These are phyloP conservation scores for Barbatosphaeria neglecta DNA, from an alignment of 495 filamentous ascomycete species.

Conservation along the genomic window DNA sequence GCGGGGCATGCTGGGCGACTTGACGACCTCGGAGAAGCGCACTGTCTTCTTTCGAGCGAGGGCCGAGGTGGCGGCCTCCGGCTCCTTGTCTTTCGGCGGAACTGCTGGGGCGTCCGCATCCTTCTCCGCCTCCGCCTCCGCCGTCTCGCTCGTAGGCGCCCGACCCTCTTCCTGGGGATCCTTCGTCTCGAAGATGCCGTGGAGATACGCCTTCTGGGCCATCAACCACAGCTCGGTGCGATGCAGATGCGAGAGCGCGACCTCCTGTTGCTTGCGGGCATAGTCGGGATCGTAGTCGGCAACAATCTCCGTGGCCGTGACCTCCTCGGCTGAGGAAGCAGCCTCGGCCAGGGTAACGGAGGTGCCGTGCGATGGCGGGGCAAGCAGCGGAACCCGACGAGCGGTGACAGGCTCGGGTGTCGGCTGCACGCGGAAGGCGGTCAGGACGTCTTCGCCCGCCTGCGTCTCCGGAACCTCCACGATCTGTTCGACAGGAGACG, in stretches of 20 bases:
- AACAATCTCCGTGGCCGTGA: conserved; percentile 40
- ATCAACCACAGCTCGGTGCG: conserved; percentile 72
- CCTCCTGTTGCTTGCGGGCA: conserved; percentile 50
- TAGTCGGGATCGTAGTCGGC: conserved; percentile 63
- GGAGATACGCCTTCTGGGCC: conserved; percentile 66
- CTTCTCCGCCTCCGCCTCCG: conserved; percentile 13
- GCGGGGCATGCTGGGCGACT: conserved; percentile 33
- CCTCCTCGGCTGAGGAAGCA: conserved; percentile 26
- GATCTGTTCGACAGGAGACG: conserved; percentile 52
- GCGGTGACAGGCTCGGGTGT: conserved; percentile 22
- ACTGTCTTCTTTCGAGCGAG: conserved; percentile 54
- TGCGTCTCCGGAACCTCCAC: conserved; percentile 45
- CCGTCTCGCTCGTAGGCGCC: conserved; percentile 5
- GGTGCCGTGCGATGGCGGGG: conserved; percentile 21
- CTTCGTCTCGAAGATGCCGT: conserved; percentile 50
- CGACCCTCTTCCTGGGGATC: conserved; percentile 14
- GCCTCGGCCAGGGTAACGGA: conserved; percentile 15
- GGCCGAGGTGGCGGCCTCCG: conserved; percentile 26
- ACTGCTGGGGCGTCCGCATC: conserved; percentile 10
- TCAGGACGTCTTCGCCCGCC: conserved; percentile 54
- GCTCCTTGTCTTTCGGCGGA: conserved; percentile 16
- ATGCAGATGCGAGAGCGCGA: conserved; percentile 56
- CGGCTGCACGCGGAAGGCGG: conserved; percentile 36
- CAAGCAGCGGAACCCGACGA: conserved; percentile 7
- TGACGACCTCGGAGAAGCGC: conserved; percentile 54